Evolutionary conservation across 257 asterid genomes (phyloP).

Genomic region (Lantana camara): DNA sequence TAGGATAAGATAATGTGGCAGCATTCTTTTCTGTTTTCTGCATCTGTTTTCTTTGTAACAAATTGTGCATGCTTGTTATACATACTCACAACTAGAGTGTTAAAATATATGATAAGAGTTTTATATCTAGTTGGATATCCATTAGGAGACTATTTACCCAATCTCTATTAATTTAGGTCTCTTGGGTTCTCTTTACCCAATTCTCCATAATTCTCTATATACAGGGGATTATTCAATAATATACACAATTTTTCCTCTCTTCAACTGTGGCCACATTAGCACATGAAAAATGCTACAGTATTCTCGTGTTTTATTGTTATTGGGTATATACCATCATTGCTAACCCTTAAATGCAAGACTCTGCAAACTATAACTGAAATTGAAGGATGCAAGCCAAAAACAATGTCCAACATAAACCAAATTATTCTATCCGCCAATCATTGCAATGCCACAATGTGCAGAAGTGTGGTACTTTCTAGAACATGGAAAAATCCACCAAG

Average conservation of each 20-base stretch:
- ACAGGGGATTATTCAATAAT: no score
- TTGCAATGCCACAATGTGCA: constrained; percentile 6
- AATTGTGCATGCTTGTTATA: no score
- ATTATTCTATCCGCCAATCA: constrained; percentile 16
- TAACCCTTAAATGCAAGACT: constrained; percentile 13
- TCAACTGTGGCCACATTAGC: constrained; percentile 5
- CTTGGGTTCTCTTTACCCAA: no score
- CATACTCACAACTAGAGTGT: background rate
- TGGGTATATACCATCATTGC: constrained; percentile 3
- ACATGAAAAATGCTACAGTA: background rate
- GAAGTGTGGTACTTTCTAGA: constrained; percentile 12
- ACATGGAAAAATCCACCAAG: constrained; percentile 15
- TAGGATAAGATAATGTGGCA: no score
- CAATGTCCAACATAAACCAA: constrained; percentile 12
- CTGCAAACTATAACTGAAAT: constrained; percentile 13
- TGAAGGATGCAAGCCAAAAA: constrained; percentile 6
- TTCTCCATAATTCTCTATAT: no score
- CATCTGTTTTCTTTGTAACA: no score
- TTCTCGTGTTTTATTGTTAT: constrained; percentile 5
- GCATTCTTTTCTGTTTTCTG: no score
- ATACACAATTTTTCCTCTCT: no score
- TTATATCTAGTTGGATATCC: no score
- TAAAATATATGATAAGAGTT: no score
- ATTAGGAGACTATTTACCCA: no score
- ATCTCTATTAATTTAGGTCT: no score